Percentiles rank a stretch among this genome's conserved stretches.
These are phyloP conservation scores for Pseudogymnoascus sp. DNA, from an alignment of 2,329 filamentous ascomycete species.

Conservation along the genomic window DNA sequence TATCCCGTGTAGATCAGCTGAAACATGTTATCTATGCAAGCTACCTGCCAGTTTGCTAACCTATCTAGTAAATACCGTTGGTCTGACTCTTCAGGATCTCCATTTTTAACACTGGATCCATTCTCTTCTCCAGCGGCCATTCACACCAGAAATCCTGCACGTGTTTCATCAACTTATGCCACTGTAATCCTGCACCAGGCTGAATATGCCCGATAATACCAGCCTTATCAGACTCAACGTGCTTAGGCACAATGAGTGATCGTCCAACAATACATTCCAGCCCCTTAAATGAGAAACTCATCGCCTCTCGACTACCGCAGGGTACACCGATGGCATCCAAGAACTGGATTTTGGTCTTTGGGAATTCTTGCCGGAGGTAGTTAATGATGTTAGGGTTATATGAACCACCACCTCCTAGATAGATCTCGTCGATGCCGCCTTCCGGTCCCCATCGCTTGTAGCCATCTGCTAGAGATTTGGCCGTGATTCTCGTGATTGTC, in stretches of 20 bases:
- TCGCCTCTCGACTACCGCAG: slow-evolving; percentile 12
- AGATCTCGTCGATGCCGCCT: slow-evolving; percentile 23
- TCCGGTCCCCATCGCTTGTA: slow-evolving; percentile 19
- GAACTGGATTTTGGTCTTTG: slow-evolving; percentile 12
- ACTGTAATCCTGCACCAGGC: slow-evolving; percentile 13
- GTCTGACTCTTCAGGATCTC: slow-evolving; percentile 3
- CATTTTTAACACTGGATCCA: slow-evolving; percentile 16
- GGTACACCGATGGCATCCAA: slow-evolving; percentile 17
- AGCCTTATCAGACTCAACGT: slow-evolving; percentile 12
- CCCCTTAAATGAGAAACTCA: slow-evolving; percentile 15
- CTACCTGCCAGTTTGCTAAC: no score
- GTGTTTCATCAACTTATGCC: slow-evolving; percentile 14
- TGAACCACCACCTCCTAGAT: slow-evolving; percentile 24
- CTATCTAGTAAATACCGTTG: no score
- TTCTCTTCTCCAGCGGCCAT: slow-evolving; percentile 14
- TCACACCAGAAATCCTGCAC: slow-evolving; percentile 17
- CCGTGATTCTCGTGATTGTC: slow-evolving; percentile 24
- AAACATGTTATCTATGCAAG: no score
- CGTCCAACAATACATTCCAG: slow-evolving; percentile 15
- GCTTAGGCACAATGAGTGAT: not conserved
- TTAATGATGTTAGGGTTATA: slow-evolving; percentile 26
- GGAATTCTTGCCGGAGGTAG: slow-evolving; percentile 18
- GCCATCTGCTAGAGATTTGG: slow-evolving; percentile 19
- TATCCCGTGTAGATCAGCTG: no score
- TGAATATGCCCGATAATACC: slow-evolving; percentile 16